Evolutionary conservation across 2,329 filamentous ascomycete species (phyloP), one percentile per base, ranked within the genome.

Genomic region (Raffaelea ambrosiae): DNA sequence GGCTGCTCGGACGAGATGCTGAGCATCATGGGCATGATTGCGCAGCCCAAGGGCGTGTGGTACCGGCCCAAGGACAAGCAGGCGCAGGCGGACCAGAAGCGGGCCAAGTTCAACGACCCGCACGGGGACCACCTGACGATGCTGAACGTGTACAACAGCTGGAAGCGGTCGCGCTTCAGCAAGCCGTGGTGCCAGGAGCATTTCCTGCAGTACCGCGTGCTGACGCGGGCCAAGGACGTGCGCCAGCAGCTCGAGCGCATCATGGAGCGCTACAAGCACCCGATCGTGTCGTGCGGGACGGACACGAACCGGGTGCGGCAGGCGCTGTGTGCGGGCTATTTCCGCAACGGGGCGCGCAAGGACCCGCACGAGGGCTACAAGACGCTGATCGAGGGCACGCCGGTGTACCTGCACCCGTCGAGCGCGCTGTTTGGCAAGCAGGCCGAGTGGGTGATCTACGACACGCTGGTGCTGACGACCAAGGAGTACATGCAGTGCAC

Each of bases 401-500:
- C 90, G 0, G 91, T 98, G 1, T 95, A 94, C 64, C 77, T 98
- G 66, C 94, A 98, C 66, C 93, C 93, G 0, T 86, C 81, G 53
- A 94, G 87, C 9, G 87, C 91, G 10, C 71, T 98, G 14, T 98
- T 97, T 59, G 93, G 93, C 46, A 97, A 97, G 67, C 87, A 91
- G 51, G 86, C 90, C 1, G 93, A 98, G 67, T 94, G 94, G 75
- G 93, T 97, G 31, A 87, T 98, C 48, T 98, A 95, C 63, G 84
- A 96, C 61, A 84, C 81, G 46, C 73, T 98, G 19, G 88, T 97
- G 8, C 76, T 97, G 58, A 98, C 93, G 21, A 94, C 86, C 21
- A 91, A 95, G 69, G 93, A 98, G 69, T 98, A 97, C 66, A 97
- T 98, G 93, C 90, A 95, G 60, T 87, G 81, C 62, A 93, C 89